Evolutionary conservation across 2,329 filamentous ascomycete species (phyloP), one percentile per base, ranked within the genome.

Genomic region (Colletotrichum caudatum): DNA sequence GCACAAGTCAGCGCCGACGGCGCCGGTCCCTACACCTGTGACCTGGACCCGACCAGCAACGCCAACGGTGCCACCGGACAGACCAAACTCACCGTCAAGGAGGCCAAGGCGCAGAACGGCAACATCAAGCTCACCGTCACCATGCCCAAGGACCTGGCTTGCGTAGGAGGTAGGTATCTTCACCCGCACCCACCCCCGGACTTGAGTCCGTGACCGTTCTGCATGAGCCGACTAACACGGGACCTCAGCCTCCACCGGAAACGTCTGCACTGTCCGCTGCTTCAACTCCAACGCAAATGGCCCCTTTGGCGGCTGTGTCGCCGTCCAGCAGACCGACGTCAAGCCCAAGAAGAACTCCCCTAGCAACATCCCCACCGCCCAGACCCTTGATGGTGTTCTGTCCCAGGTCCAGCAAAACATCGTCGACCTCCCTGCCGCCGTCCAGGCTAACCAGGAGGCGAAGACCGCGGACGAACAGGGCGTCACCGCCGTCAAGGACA

Each of bases 191-290:
- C 18, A 1, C 8, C 0, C 11, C 18, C 18, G 33, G 29, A 20
- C 16, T n/a, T 14, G 33, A 20, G 20, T 20, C 50, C 14, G 18
- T 9, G 5, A 5, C 20, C 6, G 33, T 20, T 56, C 5, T 5
- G 33, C 20, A 56, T 26, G 14, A 33, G 26, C 7, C 5, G 12
- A 20, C 69, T 66, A 46, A 74, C 73, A 73, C 29, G 16, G 9
- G 12, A 7, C 29, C 11, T 18, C 18, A 85, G 85, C 80, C 8
- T 88, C 88, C 0, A 88, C 87, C 1, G 89, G 89, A 53, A 86
- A 89, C 66, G 76, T 89, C 51, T 89, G 87, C 82, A 90, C 88
- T 1, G 82, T 90, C 23, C 85, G 88, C 37, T 90, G 88, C 82
- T 83, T 87, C 41, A 90, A 90, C 81, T 86, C 84, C 63, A 86